phyloP scores from a whole-genome alignment of 108 stramenopile species.

The Aurantiochytrium sp. region DNA sequence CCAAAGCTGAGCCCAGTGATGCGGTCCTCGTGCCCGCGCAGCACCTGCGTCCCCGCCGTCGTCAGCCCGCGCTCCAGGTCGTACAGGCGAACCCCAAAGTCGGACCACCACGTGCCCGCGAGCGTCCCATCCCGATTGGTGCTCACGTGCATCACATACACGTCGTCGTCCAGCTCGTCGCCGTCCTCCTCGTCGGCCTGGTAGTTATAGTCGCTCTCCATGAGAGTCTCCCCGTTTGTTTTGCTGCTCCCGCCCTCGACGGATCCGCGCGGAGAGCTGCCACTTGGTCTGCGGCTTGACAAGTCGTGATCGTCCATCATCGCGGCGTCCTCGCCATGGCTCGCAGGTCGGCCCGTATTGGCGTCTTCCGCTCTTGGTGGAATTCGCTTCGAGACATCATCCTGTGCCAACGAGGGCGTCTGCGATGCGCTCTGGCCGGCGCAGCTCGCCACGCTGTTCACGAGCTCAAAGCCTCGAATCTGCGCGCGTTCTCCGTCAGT shows the following conservation, averaged over 20 bases:
- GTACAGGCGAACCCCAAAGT: background rate
- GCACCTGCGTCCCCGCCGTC: background rate
- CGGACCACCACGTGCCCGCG: background rate
- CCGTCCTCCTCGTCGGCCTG: background rate
- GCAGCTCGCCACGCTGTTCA: background rate
- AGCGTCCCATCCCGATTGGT: background rate
- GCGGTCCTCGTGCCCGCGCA: background rate
- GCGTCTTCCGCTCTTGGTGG: too few species aligned
- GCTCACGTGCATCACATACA: background rate
- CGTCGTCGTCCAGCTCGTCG: background rate
- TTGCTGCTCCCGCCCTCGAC: too few species aligned
- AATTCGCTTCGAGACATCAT: too few species aligned
- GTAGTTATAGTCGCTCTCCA: background rate
- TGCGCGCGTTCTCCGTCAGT: background rate
- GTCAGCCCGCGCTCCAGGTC: background rate
- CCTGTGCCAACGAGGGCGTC: too few species aligned
- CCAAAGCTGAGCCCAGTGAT: background rate
- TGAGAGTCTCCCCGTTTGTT: background rate
- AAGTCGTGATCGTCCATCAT: too few species aligned
- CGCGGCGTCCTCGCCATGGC: background rate
- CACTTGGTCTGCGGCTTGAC: too few species aligned
- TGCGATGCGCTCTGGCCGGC: background rate
- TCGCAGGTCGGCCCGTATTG: too few species aligned
- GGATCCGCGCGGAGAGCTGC: too few species aligned
- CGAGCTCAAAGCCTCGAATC: conserved; percentile 10